Percentiles rank a stretch among this genome's conserved stretches.
Evolutionary conservation across 257 asterid genomes (phyloP).

Genomic region (Lithospermum erythrorhizon): DNA sequence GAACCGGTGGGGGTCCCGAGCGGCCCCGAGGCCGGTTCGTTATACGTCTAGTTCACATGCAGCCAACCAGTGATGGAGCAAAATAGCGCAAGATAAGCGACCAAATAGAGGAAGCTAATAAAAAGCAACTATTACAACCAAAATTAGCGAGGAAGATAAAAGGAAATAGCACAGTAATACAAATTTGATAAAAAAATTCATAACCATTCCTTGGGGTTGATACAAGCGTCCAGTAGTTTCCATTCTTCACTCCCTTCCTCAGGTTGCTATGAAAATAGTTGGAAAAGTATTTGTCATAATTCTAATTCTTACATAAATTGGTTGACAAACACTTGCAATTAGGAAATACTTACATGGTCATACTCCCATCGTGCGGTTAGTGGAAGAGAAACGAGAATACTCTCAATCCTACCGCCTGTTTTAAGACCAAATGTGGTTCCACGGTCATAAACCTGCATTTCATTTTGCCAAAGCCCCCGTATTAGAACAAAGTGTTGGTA

Average conservation of each 20-base stretch:
- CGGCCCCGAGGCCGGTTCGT: too few relatives aligned
- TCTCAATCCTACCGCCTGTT: constrained; percentile 98
- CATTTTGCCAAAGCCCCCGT: neutral
- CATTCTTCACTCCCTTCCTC: constrained; percentile 94
- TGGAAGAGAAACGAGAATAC: constrained; percentile 97
- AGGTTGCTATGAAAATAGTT: constrained; percentile 58
- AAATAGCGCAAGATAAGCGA: too few relatives aligned
- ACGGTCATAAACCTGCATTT: constrained; percentile 81
- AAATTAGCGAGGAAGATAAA: too few relatives aligned
- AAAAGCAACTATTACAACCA: too few relatives aligned
- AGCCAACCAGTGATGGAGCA: too few relatives aligned
- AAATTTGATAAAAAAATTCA: constrained; percentile 13
- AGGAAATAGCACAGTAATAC: neutral
- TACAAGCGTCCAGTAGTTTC: constrained; percentile 93
- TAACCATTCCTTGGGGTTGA: constrained; percentile 94
- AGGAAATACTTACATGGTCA: constrained; percentile 56
- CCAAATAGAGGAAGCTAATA: too few relatives aligned
- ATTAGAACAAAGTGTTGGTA: constrained; percentile 10
- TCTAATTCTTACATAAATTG: neutral
- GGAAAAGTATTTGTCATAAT: neutral
- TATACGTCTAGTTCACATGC: too few relatives aligned
- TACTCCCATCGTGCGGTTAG: constrained; percentile 93
- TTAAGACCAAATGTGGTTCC: constrained; percentile 99
- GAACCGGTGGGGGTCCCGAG: too few relatives aligned
- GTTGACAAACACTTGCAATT: neutral